These are phyloP conservation scores for Trifolium pratense DNA, from an alignment of 306 rosid genomes.

Conservation along the genomic window DNA sequence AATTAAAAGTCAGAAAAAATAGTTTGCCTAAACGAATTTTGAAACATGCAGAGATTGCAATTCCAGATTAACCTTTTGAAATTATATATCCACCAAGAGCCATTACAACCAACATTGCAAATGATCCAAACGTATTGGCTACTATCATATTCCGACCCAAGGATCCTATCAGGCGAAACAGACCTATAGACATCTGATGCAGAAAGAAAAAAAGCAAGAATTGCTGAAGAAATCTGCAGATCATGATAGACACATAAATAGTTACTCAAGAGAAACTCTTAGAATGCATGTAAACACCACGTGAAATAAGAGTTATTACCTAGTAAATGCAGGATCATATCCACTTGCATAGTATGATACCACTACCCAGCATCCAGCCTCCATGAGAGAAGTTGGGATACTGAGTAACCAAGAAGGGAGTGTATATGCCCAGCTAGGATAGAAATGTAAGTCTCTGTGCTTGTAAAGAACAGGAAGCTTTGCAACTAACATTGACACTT, in stretches of 20 bases:
- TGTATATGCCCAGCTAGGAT: constrained; percentile 96
- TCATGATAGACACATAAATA: constrained; percentile 37
- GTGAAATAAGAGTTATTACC: constrained; percentile 59
- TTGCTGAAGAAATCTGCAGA: constrained; percentile 80
- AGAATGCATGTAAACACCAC: constrained; percentile 35
- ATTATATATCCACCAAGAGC: constrained; percentile 94
- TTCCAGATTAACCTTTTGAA: constrained; percentile 69
- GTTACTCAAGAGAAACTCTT: constrained; percentile 41
- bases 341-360: constrained; percentile 90
- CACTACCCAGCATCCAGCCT: constrained; percentile 94
- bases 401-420: constrained; percentile 95
- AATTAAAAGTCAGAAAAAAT: constrained; percentile 38
- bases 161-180: constrained; percentile 97
- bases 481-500: constrained; percentile 96
- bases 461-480: constrained; percentile 98
- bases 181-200: constrained; percentile 96
- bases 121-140: constrained; percentile 96
- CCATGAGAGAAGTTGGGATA: constrained; percentile 81
- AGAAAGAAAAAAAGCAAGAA: constrained; percentile 80
- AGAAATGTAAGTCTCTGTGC: constrained; percentile 95
- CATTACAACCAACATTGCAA: constrained; percentile 99
- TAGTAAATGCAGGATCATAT: constrained; percentile 83
- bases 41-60: constrained; percentile 35
- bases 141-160: constrained; percentile 98
- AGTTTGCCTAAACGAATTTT: constrained; percentile 16